Evolutionary conservation across 2,329 filamentous ascomycete genomes (phyloP), one percentile per base, ranked within the genome.

Genomic region (Myriangium duriaei): DNA sequence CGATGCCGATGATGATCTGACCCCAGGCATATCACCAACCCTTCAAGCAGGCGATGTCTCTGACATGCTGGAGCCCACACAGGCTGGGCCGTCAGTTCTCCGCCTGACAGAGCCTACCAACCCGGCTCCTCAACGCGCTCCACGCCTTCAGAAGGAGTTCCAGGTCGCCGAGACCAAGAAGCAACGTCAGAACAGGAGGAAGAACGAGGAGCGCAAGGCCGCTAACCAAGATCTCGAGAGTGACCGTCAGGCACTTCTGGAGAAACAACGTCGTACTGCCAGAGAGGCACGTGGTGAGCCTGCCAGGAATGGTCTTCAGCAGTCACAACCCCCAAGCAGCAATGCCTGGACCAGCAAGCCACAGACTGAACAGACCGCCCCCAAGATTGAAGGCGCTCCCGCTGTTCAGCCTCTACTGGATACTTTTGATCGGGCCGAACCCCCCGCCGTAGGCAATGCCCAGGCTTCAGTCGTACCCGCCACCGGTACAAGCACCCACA

Each of bases 171-270:
- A 94, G 68, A 81, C 80, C 13, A 95, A 95, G 79, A 95, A 95
- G 69, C 84, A 93, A 66, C 79, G 86, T 43, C 87, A 95, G 67
- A 91, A 94, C 65, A 75, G 79, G 49, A 76, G 81, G 66, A 95
- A 94, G 75, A 77, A 74, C 26, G 86, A 94, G 62, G 79, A 76
- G 41, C 76, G 77, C 52, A 91, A 84, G 68, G 67, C 69, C 18
- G 69, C 74, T 41, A 76, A 81, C 18, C 79, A 87, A 54, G 80
- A 82, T 50, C 75, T 80, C 1, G 87, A 95, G 63, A 74, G 77
- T 54, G 71, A 82, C 52, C 79, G 87, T 53, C 82, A 84, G 64
- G 65, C 66, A 26, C 68, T 82, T 43, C 68, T 83, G 51, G 86
- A 95, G 65, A 79, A 81, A 57, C 87, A 94, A 65, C 76, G 85